These are phyloP conservation scores for Euphorbia tirucalli DNA, from an alignment of 345 rosid genomes.

Conservation along the genomic window DNA sequence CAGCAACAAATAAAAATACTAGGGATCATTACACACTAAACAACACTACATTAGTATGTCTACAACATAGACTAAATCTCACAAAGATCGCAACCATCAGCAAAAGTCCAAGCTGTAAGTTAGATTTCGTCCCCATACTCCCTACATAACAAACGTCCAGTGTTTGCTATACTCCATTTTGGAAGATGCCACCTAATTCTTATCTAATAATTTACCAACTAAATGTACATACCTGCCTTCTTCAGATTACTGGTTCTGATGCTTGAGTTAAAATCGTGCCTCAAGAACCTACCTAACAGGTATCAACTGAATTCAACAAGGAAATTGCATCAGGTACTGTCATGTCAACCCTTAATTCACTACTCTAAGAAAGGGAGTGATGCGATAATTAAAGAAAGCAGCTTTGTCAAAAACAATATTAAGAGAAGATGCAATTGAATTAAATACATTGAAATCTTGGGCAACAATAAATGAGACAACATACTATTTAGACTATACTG, in stretches of 20 bases:
- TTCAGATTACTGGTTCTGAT: background rate
- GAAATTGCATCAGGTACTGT: background rate
- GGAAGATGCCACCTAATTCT: background rate
- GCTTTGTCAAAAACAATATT: background rate
- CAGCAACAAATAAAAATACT: slow-evolving; percentile 8
- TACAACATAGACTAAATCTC: background rate
- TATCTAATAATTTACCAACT: slow-evolving; percentile 4
- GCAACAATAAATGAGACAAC: no score
- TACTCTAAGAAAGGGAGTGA: background rate
- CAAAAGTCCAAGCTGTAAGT: background rate
- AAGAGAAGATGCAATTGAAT: background rate
- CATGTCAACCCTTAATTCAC: background rate
- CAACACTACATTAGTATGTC: background rate
- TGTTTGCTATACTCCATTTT: background rate
- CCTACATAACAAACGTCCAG: background rate
- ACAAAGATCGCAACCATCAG: slow-evolving; percentile 11
- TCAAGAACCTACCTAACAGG: background rate
- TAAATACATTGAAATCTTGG: no score
- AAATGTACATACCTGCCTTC: background rate
- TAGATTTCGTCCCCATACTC: background rate
- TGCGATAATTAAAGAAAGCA: background rate
- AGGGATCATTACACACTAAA: background rate
- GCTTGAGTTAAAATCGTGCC: background rate
- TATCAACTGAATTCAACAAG: background rate
- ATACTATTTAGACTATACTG: background rate